Percentiles rank a stretch among this genome's conserved stretches.
Evolutionary conservation across 805 yeast genomes (phyloP).

Genomic region (Suhomyces sp.): DNA sequence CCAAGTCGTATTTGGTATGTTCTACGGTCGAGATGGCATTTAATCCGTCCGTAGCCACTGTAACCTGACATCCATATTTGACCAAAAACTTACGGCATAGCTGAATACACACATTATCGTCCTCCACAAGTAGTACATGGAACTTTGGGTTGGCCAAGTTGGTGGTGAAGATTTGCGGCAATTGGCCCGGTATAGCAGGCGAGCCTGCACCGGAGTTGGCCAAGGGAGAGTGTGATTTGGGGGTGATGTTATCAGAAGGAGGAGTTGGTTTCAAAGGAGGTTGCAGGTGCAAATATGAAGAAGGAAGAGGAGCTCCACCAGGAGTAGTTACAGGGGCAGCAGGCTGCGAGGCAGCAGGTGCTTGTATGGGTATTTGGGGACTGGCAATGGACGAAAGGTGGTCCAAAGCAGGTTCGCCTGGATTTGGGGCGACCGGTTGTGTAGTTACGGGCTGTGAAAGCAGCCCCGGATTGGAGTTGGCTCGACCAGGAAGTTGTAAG

Average conservation of each 20-base stretch:
- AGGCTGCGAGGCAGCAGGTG: conserved; percentile 1
- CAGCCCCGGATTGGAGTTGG: not conserved
- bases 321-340: not conserved
- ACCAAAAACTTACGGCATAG: conserved; percentile 77
- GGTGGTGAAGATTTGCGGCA: conserved; percentile 9
- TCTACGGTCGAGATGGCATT: conserved; percentile 79
- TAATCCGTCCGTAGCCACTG: conserved; percentile 89
- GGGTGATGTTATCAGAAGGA: conserved; percentile 10
- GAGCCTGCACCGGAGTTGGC: conserved; percentile 11
- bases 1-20: conserved; percentile 65
- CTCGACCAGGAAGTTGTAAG: conserved; percentile 16
- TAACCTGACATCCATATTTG: conserved; percentile 89
- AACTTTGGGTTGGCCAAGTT: conserved; percentile 44
- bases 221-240: conserved; percentile 16
- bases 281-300: conserved; percentile 2
- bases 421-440: not conserved
- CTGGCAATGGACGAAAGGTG: not conserved
- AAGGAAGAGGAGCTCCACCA: not conserved
- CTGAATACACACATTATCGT: conserved; percentile 78
- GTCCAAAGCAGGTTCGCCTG: not conserved
- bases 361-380: conserved; percentile 4
- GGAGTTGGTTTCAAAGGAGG: conserved; percentile 4
- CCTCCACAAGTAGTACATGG: conserved; percentile 76
- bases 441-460: not conserved
- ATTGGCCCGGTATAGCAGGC: conserved; percentile 10